Evolutionary conservation across 2,329 filamentous ascomycete species (phyloP).

Genomic region (Colletotrichum melonis): DNA sequence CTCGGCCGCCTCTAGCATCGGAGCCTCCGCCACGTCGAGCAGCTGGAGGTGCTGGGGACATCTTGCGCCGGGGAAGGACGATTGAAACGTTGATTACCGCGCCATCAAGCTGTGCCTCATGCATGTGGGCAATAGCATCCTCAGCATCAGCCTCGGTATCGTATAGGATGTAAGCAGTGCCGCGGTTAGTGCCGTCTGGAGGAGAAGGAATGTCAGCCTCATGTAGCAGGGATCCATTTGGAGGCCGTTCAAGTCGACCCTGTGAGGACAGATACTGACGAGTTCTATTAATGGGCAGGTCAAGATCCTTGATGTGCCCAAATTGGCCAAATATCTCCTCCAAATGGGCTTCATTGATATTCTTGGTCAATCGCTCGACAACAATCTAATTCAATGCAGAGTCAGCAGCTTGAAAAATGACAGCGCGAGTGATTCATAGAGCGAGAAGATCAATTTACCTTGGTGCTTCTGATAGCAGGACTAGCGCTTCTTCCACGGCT

Average conservation of each 20-base stretch:
- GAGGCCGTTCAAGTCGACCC: neutral
- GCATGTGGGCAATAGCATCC: slow-evolving; percentile 93
- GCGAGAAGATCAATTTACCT: slow-evolving; percentile 50
- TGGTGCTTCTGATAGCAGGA: slow-evolving; percentile 59
- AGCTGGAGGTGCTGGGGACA: slow-evolving; percentile 82
- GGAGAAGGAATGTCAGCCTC: slow-evolving; percentile 32
- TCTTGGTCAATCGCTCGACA: slow-evolving; percentile 95
- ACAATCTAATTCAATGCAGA: slow-evolving; percentile 75
- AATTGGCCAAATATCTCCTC: slow-evolving; percentile 93
- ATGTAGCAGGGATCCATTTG: neutral
- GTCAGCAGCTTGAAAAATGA: slow-evolving; percentile 2
- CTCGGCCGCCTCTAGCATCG: slow-evolving; percentile 58
- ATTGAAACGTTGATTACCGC: slow-evolving; percentile 87
- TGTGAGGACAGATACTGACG: neutral
- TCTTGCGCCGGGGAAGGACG: slow-evolving; percentile 84
- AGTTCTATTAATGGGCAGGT: slow-evolving; percentile 85
- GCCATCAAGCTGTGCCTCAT: slow-evolving; percentile 94
- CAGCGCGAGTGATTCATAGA: slow-evolving; percentile 32
- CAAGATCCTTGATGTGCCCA: slow-evolving; percentile 85
- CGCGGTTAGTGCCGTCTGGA: slow-evolving; percentile 87
- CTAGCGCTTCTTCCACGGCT: slow-evolving; percentile 42
- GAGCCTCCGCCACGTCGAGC: slow-evolving; percentile 72
- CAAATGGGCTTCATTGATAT: slow-evolving; percentile 89
- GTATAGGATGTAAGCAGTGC: slow-evolving; percentile 93
- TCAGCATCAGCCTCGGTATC: slow-evolving; percentile 82